Evolutionary conservation across 345 rosid genomes (phyloP).

Genomic region (Tarenaya hassleriana): DNA sequence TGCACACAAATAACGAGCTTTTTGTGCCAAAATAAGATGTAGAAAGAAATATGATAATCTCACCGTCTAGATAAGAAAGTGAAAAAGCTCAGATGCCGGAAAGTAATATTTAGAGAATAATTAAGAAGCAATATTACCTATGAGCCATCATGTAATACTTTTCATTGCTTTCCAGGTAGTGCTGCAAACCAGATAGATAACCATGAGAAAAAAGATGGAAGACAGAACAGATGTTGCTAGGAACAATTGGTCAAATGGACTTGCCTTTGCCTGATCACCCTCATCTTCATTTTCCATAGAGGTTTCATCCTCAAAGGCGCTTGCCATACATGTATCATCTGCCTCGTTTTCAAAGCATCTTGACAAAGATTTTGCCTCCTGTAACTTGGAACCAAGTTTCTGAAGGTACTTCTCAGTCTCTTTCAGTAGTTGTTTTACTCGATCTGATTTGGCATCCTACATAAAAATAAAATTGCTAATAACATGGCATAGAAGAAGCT

Average conservation of each 20-base stretch:
- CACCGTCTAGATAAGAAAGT: not conserved
- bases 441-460: constrained; percentile 92
- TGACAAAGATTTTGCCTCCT: constrained; percentile 55
- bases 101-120: not conserved
- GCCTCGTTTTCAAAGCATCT: constrained; percentile 53
- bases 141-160: constrained; percentile 96
- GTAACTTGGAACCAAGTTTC: constrained; percentile 80
- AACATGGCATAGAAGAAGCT: constrained; percentile 12
- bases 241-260: constrained; percentile 12
- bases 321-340: constrained; percentile 45
- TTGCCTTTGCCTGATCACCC: constrained; percentile 85
- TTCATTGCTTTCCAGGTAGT: constrained; percentile 90
- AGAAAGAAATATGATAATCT: not conserved
- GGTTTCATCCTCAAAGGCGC: constrained; percentile 52
- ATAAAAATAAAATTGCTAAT: not conserved
- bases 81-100: not conserved
- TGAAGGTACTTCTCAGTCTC: constrained; percentile 93
- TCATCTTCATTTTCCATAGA: constrained; percentile 73
- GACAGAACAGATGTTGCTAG: not conserved
- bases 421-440: constrained; percentile 78
- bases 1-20: not conserved
- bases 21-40: not conserved
- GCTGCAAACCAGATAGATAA: constrained; percentile 44
- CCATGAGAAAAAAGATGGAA: constrained; percentile 11
- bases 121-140: constrained; percentile 38